Evolutionary conservation across 371 early-diverging fungal genomes (phyloP), one percentile per base, ranked within the genome.

Genomic region (Apophysomyces ossiformis): DNA sequence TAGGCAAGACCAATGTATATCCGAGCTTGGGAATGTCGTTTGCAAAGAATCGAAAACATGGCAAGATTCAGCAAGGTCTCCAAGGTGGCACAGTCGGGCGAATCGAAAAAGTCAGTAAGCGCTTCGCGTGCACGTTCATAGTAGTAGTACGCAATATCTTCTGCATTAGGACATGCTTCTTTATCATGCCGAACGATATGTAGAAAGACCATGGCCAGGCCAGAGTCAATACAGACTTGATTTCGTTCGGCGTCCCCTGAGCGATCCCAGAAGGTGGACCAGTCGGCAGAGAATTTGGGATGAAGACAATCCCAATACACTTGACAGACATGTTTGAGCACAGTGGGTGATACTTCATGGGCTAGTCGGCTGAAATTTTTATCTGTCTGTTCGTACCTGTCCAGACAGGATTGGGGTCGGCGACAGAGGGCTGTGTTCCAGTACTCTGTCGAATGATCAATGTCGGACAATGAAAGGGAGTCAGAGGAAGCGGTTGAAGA

Each of bases 301-400:
- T 73, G 73, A 13, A 78, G 58, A 56, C 78, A 78, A 61, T 78
- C 72, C 75, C 73, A 73, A 16, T 64, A 73, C 11, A 75, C 68
- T 50, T 78, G 73, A 0, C 73, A 67, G 16, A 75, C 73, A 32
- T 69, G 67, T 13, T 73, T 68, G 13, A 78, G 32, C 12, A 69
- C 66, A 5, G 56, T 46, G 4, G 75, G 72, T n/a, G 72, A 69
- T 9, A 78, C 69, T 37, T 69, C 65, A 39, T 69, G 66, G 12
- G 72, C 66, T 5, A 74, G 50, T 12, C 65, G 54, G 38, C 66
- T 69, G 16, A 75, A 13, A 35, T 72, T 75, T 57, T 64, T 65
- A 32, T 64, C 62, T 38, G 54, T 62, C 37, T 75, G 72, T 36
- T 58, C 65, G 44, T 72, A 75, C 12, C 72, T 62, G 7, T 75